phyloP scores from a whole-genome alignment of 148 eudicot genomes.

The Rhododendron mucronatum region DNA sequence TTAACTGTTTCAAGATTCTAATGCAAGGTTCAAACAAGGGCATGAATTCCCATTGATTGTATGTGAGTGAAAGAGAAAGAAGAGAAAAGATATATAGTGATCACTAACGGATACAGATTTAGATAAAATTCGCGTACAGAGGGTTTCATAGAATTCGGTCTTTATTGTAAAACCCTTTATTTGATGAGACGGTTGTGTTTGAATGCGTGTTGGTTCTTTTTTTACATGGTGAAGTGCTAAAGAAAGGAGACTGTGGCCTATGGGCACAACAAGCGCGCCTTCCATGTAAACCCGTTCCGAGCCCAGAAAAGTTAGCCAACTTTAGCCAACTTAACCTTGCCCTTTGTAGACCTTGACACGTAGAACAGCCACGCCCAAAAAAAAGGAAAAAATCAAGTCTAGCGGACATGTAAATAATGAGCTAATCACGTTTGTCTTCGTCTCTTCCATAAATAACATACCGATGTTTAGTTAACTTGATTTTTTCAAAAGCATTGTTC shows the following conservation, averaged over 20 bases:
- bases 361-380: background rate
- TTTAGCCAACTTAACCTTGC: background rate
- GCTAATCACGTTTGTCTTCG: background rate
- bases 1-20: background rate
- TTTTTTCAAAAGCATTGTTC: too few relatives aligned
- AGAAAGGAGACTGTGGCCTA: background rate
- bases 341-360: too few relatives aligned
- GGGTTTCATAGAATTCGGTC: background rate
- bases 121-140: background rate
- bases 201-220: background rate
- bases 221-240: background rate
- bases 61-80: background rate
- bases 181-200: background rate
- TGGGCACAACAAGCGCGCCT: background rate
- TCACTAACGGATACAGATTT: background rate
- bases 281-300: background rate
- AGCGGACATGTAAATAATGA: background rate
- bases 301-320: background rate
- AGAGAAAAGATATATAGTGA: background rate
- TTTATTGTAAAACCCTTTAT: background rate
- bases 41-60: background rate
- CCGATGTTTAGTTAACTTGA: too few relatives aligned
- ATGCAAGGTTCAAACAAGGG: background rate
- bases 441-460: too few relatives aligned
- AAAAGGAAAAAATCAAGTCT: too few relatives aligned